Evolutionary conservation across 2,329 filamentous ascomycete species (phyloP).

Genomic region (Didymella keratinophila): DNA sequence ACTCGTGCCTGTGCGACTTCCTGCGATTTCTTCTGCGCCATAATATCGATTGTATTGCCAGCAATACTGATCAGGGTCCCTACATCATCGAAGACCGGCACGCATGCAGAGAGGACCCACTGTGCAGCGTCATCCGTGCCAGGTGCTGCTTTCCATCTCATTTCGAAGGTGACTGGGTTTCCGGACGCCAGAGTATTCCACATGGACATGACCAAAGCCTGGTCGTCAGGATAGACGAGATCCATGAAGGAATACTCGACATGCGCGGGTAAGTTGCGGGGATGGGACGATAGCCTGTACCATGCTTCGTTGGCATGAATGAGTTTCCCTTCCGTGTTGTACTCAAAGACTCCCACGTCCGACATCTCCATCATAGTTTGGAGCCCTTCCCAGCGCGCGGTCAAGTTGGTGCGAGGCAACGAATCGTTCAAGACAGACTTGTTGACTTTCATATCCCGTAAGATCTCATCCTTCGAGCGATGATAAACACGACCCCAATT

Average conservation of each 20-base stretch:
- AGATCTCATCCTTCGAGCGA: constrained; percentile 20
- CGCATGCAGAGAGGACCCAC: constrained; percentile 43
- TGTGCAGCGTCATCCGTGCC: constrained; percentile 27
- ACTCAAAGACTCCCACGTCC: constrained; percentile 48
- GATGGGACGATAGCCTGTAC: constrained; percentile 39
- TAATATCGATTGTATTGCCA: constrained; percentile 45
- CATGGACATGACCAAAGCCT: constrained; percentile 35
- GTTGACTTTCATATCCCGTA: constrained; percentile 15
- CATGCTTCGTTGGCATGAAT: constrained; percentile 44
- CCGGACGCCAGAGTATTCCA: constrained; percentile 43
- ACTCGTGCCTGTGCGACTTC: constrained; percentile 31
- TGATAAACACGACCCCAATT: constrained; percentile 9
- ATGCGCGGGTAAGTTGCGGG: constrained; percentile 29
- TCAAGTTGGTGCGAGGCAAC: constrained; percentile 26
- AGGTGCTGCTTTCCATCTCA: constrained; percentile 42
- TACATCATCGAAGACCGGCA: constrained; percentile 40
- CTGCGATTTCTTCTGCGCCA: constrained; percentile 42
- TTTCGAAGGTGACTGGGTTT: constrained; percentile 43
- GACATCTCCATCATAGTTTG: constrained; percentile 48
- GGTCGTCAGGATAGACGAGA: constrained; percentile 39
- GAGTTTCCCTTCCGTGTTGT: constrained; percentile 34
- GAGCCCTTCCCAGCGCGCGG: constrained; percentile 37
- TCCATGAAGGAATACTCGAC: constrained; percentile 43
- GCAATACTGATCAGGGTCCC: constrained; percentile 39
- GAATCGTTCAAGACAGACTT: constrained; percentile 5